Evolutionary conservation across 306 rosid genomes (phyloP), one percentile per base, ranked within the genome.

Genomic region (Citrullus colocynthis): DNA sequence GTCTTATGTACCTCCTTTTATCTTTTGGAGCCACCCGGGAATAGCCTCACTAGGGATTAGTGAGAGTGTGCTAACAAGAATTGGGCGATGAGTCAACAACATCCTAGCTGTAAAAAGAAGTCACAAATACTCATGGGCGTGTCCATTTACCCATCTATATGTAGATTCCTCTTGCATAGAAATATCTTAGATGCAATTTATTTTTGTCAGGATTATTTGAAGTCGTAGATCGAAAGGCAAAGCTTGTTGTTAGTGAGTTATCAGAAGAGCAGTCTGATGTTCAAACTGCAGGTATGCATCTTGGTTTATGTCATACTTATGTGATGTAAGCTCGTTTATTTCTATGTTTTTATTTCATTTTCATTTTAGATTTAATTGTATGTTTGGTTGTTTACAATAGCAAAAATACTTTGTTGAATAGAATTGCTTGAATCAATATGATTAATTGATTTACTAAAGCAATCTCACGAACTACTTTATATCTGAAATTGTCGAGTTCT

Each of bases 221-320:
- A 85, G 96, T 89, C 66, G 97, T 95, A 13, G 99, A 95, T 86
- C 94, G 97, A 83, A 89, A 91, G 77, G 99, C 99, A 21, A 95
- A 95, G 89, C 85, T 85, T 58, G 99, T 87, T 81, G 99, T 87
- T 66, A 86, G 73, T 61, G 98, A 95, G 56, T 79, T 87, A 65
- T 58, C 88, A 9, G 98, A 92, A 9, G 99, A 91, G 78, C 96
- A 91, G 82, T 49, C 88, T 56, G 89, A 88, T 78, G 76, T 87
- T 28, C 91, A 87, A 77, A 30, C 93, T 78, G 85, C 89, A 87
- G 99, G 99, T 95, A 83, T 82, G 52, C 65, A 71, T 81, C 80
- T 77, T 56, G 20, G 76, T 41, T 71, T 81, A 49, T 78, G n/a
- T 44, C 28, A 39, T 45, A 11, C 21, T 44, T 70, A 21, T 65